phyloP scores from a whole-genome alignment of 1,139 yeast species.

The Geotrichum klebahnii region DNA sequence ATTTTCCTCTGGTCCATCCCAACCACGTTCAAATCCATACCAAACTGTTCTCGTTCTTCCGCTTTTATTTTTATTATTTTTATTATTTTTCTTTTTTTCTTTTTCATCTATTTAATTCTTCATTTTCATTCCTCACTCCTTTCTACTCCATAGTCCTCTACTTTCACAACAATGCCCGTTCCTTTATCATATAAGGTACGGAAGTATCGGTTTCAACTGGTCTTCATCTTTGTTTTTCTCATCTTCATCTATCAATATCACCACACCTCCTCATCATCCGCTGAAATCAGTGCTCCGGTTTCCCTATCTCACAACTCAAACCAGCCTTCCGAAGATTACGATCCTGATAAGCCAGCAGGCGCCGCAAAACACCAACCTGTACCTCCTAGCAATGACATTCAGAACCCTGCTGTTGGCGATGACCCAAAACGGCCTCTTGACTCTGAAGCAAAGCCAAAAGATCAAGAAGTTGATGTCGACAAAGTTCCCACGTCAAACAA shows the following conservation, averaged over 20 bases:
- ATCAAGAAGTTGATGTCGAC: not conserved
- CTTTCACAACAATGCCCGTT: constrained; percentile 10
- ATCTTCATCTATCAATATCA: constrained; percentile 3
- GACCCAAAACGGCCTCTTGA: no score
- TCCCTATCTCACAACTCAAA: not conserved
- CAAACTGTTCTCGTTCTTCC: not conserved
- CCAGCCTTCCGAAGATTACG: no score
- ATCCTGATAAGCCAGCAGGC: no score
- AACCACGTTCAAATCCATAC: no score
- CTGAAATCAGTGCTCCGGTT: not conserved
- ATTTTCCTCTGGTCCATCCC: no score
- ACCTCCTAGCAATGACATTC: no score
- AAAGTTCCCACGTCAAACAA: no score
- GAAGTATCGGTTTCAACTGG: constrained; percentile 6
- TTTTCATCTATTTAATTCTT: not conserved
- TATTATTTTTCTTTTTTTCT: not conserved
- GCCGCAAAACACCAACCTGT: no score
- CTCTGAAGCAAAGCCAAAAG: no score
- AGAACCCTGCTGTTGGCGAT: no score
- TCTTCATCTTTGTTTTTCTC: not conserved
- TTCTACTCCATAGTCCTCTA: no score
- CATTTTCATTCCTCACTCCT: not conserved
- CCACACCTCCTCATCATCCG: not conserved
- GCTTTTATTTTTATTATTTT: not conserved
- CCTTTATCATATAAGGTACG: constrained; percentile 5